Evolutionary conservation across 139 green algal genomes (phyloP), one percentile per base, ranked within the genome.

Genomic region (Coelastrella sp.): DNA sequence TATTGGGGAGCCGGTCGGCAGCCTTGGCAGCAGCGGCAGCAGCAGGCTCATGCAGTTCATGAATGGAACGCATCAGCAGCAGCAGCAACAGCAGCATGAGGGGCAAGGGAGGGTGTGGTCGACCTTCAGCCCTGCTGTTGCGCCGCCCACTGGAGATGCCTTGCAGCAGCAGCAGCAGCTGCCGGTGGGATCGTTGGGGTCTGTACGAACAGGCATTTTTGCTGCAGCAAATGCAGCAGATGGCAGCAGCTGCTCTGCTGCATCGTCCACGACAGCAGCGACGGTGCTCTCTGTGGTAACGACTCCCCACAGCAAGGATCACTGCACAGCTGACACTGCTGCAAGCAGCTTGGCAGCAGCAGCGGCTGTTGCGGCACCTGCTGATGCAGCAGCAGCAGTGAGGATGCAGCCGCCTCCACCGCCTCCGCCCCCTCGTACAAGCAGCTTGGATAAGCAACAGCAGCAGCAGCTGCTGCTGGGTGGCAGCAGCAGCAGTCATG

Each of bases 21-120:
- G 73, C 85, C 11, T 60, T 25, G 84, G 70, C 85, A 83, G 73
- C 85, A 89, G 73, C 85, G 84, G 85, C 68, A 81, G 22, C 27
- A 75, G 8, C 14, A n/a, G 25, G 11, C 49, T 83, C 6, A 19
- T 19, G 19, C 68, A 76, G 17, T 24, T 27, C 7, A 25, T 25
- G 19, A 76, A 76, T 76, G 7, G 68, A 11, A 5, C 15, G 65
- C 35, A 49, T 49, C 74, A 27, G 74, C 74, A 81, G 17, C 74
- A 81, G 74, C 74, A 81, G 24, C 56, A 25, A 17, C 79, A 85
- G 79, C 79, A 85, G 56, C 79, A 72, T 35, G 57, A 85, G 9
- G 22, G 22, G 25, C 19, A 27, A 7, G 60, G 56, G 7, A 22
- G 20, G 12, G 9, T 49, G 11, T 68, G 57, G 79, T 85, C 79